Evolutionary conservation across 2,329 filamentous ascomycete species (phyloP).

Genomic region (Penicillium sp.): DNA sequence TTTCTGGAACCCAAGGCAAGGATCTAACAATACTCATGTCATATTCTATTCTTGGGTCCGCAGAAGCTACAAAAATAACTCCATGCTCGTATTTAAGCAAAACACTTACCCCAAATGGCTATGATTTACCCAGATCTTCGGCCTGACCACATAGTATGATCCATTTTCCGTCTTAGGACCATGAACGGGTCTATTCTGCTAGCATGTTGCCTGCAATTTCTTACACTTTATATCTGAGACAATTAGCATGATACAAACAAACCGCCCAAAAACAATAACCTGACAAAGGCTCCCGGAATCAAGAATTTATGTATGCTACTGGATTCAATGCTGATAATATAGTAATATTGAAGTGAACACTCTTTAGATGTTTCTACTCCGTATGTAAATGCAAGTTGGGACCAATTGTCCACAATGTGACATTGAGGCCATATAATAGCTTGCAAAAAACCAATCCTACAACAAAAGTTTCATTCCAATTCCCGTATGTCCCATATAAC

Average conservation of each 20-base stretch:
- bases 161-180: background rate
- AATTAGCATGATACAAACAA: background rate
- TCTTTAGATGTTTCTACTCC: background rate
- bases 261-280: background rate
- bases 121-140: background rate
- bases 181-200: background rate
- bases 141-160: background rate
- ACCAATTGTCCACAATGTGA: background rate
- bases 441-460: background rate
- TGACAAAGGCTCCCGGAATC: background rate
- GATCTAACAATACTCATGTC: background rate
- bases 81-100: background rate
- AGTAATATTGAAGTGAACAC: no score
- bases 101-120: background rate
- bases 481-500: background rate
- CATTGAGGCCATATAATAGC: background rate
- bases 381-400: background rate
- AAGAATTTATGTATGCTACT: background rate
- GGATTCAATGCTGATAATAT: background rate
- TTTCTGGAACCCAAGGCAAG: no score
- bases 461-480: background rate
- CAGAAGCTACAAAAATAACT: background rate
- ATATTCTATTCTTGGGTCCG: background rate
- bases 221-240: background rate
- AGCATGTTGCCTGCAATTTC: no score